Evolutionary conservation across 2,329 filamentous ascomycete species (phyloP).

Genomic region (Hymenotorrendiella dingleyae): DNA sequence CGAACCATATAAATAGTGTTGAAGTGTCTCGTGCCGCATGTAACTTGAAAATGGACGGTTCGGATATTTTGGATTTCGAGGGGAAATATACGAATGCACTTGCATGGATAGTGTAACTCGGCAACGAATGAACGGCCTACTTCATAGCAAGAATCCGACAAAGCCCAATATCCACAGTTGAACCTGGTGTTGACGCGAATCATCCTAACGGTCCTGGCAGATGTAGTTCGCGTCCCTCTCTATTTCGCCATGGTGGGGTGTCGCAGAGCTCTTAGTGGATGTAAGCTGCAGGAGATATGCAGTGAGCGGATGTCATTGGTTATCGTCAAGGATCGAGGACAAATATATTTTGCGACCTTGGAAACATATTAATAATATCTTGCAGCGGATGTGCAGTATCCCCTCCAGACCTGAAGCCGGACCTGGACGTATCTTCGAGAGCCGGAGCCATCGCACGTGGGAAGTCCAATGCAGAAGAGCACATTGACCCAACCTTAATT

Average conservation of each 20-base stretch:
- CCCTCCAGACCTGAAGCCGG: background rate
- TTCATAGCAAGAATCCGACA: too few species aligned
- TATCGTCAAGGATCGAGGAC: background rate
- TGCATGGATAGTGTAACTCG: too few species aligned
- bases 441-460: slow-evolving; percentile 2
- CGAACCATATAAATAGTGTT: too few species aligned
- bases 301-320: slow-evolving; percentile 1
- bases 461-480: slow-evolving; percentile 4
- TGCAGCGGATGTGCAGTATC: slow-evolving; percentile 2
- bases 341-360: background rate
- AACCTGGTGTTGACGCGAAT: too few species aligned
- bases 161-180: too few species aligned
- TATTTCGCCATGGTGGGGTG: slow-evolving; percentile 4
- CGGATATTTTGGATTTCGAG: too few species aligned
- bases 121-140: too few species aligned
- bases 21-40: too few species aligned
- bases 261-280: slow-evolving; percentile 2
- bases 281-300: slow-evolving; percentile 8
- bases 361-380: slow-evolving; percentile 3
- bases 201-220: slow-evolving; percentile 13
- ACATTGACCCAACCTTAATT: slow-evolving; percentile 5
- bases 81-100: too few species aligned
- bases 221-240: slow-evolving; percentile 1
- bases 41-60: too few species aligned
- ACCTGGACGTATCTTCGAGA: slow-evolving; percentile 1